Base-by-base conservation (phyloP, 2,329 filamentous ascomycete species). In the Xylariaceae sp. region DNA sequence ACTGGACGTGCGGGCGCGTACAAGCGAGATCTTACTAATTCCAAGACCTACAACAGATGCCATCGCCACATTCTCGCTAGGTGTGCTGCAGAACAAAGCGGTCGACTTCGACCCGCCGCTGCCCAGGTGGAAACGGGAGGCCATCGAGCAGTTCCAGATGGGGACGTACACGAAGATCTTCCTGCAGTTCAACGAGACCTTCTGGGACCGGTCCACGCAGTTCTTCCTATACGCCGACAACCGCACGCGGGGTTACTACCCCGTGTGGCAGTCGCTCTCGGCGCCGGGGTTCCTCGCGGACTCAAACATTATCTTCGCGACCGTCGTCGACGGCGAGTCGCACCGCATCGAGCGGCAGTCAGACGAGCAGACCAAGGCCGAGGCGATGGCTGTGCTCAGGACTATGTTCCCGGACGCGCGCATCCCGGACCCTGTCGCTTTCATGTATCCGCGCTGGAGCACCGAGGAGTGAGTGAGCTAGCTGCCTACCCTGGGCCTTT, bases 81-180 rank as follows among this genome's bases (percentile, higher is more conserved):
- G 88, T 1, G 87, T 90, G 0, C 74, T 90, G 1, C 87, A 90
- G 66, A 82, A 84, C 58, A 77, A 84, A 2, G 78, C 74, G 0
- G 79, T 89, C 1, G 69, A 71, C 0, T 90, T 89, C 66, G 66
- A 75, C 10, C 87, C 88, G 0, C 62, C 73, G 4, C 74, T 90
- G 0, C 88, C 87, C 0, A 70, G 70, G 2, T 89, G 86, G 87
- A 90, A 90, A 70, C 75, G 79, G 14, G 78, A 78, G 2, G 82
- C 84, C 0, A 87, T 90, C 49, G 79, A 82, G 2, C 84, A 81
- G 40, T 89, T 89, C 68, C 75, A 78, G 58, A 89, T 90, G 82
- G 87, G 83, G 6, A 89, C 86, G 0, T 90, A 89, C 72, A 90
- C 86, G 49, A 90, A 90, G 68, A 83, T 90, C 58, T 90, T 90